Evolutionary conservation across 2,329 filamentous ascomycete species (phyloP).

Genomic region (Cytospora chrysosperma): DNA sequence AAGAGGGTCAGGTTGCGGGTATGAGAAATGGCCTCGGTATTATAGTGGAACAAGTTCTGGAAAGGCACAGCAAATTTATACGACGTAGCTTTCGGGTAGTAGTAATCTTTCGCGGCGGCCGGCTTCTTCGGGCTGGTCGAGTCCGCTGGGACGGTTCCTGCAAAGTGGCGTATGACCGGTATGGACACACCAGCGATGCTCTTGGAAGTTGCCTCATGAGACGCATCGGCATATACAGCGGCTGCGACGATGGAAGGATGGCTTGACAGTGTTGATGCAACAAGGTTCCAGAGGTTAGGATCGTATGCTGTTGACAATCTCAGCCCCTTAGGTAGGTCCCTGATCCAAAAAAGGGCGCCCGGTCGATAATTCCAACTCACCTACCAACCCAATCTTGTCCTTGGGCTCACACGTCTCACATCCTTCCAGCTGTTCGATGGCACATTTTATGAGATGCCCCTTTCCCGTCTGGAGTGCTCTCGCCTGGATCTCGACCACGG

Average conservation of each 20-base stretch:
- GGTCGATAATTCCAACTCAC: background rate
- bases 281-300: slow-evolving; percentile 13
- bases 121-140: background rate
- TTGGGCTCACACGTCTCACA: slow-evolving; percentile 24
- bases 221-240: slow-evolving; percentile 20
- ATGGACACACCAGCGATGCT: slow-evolving; percentile 6
- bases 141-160: slow-evolving; percentile 9
- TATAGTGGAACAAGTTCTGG: slow-evolving; percentile 27
- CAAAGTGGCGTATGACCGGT: slow-evolving; percentile 20
- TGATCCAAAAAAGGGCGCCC: no score
- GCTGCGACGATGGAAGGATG: slow-evolving; percentile 17
- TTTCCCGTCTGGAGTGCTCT: slow-evolving; percentile 1
- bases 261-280: slow-evolving; percentile 4
- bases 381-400: slow-evolving; percentile 21
- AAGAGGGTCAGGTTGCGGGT: slow-evolving; percentile 65
- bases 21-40: slow-evolving; percentile 50
- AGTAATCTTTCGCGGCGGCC: slow-evolving; percentile 12
- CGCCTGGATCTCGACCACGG: slow-evolving; percentile 23
- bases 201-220: background rate
- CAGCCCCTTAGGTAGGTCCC: background rate
- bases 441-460: slow-evolving; percentile 1
- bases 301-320: slow-evolving; percentile 19
- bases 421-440: slow-evolving; percentile 5
- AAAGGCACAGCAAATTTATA: slow-evolving; percentile 22
- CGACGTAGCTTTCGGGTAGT: slow-evolving; percentile 16